Percentiles rank a stretch among this genome's conserved stretches.
phyloP scores from a whole-genome alignment of 306 rosid species.

The Acmispon strigosus region DNA sequence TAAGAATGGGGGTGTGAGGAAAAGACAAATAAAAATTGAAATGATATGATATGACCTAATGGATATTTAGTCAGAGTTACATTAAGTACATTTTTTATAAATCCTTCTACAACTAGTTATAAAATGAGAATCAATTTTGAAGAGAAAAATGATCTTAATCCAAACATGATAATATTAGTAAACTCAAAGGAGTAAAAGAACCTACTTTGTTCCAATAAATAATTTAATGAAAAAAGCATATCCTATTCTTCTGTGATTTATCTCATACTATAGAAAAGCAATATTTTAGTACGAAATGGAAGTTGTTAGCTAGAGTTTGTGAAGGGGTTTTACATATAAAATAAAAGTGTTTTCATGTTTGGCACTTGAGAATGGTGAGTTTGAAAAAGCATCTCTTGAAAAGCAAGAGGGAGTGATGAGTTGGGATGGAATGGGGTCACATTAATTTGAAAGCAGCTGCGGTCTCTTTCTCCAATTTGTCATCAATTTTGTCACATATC shows the following conservation, averaged over 20 bases:
- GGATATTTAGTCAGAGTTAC: too few species aligned
- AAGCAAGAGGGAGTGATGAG: neutral
- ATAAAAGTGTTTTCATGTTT: neutral
- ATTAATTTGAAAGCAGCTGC: neutral
- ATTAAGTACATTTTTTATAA: too few species aligned
- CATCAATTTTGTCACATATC: constrained; percentile 20
- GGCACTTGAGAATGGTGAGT: neutral
- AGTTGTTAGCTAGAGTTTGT: neutral
- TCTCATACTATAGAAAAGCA: constrained; percentile 5
- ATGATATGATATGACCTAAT: too few species aligned
- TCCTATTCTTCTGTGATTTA: neutral
- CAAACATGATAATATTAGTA: neutral
- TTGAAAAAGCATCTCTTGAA: neutral
- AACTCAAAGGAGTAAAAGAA: neutral
- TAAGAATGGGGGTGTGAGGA: neutral
- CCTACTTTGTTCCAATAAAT: neutral
- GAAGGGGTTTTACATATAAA: neutral
- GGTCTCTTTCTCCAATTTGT: constrained; percentile 14
- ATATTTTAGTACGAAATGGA: constrained; percentile 15
- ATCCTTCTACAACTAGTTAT: too few species aligned
- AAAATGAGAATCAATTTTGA: too few species aligned
- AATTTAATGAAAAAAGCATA: neutral
- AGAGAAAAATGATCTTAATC: too few species aligned
- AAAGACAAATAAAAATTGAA: too few species aligned
- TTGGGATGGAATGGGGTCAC: neutral